Evolutionary conservation across 495 filamentous ascomycete species (phyloP).

Genomic region (Penicillium desertorum): DNA sequence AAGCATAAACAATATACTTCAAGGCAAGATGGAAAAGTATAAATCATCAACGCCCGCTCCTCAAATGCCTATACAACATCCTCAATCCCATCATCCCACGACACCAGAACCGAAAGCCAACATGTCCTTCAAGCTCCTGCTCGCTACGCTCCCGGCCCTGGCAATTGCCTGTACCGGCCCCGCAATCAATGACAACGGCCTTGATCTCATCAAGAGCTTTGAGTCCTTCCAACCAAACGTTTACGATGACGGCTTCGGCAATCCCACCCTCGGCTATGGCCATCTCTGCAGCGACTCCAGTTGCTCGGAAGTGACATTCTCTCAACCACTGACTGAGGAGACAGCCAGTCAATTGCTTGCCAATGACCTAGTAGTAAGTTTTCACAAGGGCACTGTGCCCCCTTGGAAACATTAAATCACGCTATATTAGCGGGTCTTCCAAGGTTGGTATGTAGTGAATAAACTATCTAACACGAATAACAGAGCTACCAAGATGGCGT

Average conservation of each 20-base stretch:
- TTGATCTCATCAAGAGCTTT: slow-evolving; percentile 41
- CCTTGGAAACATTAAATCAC: not conserved
- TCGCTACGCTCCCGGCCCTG: slow-evolving; percentile 16
- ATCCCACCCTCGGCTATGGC: slow-evolving; percentile 53
- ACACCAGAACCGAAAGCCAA: not conserved
- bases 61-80: not conserved
- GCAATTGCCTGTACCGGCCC: slow-evolving; percentile 32
- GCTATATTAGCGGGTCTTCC: too few species aligned
- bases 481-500: slow-evolving; percentile 26
- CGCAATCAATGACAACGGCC: slow-evolving; percentile 35
- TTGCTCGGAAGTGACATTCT: slow-evolving; percentile 47
- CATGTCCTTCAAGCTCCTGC: slow-evolving; percentile 16
- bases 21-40: not conserved
- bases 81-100: not conserved
- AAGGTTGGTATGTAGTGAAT: not conserved
- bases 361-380: slow-evolving; percentile 39
- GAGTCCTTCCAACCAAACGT: slow-evolving; percentile 35
- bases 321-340: slow-evolving; percentile 39
- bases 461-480: not conserved
- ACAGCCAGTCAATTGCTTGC: slow-evolving; percentile 43
- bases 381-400: not conserved
- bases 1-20: not conserved
- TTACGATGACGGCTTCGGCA: slow-evolving; percentile 43
- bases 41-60: not conserved
- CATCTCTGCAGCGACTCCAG: slow-evolving; percentile 44